Conservation (phyloP, 2,329 filamentous ascomycete genomes). For the Fusarium nygamai region DNA sequence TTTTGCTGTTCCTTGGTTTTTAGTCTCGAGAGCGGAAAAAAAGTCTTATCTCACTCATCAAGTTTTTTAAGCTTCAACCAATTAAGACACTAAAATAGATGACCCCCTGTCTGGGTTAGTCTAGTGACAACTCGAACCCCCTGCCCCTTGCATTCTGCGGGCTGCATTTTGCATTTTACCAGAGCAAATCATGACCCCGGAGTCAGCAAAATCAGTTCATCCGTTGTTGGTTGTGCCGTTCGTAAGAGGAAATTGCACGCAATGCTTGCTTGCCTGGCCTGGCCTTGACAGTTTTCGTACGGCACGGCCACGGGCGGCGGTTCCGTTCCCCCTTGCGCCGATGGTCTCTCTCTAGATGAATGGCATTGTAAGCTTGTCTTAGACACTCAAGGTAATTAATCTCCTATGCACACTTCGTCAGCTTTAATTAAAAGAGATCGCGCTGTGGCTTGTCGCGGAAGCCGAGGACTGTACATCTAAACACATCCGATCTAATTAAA, state of each 20-base stretch:
- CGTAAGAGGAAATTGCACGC: slow-evolving; percentile 3
- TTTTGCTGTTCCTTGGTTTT: slow-evolving; percentile 5
- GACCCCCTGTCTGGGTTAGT: neutral
- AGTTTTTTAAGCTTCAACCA: slow-evolving; percentile 16
- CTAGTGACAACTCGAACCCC: neutral
- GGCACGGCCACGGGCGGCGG: neutral
- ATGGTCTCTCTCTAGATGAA: slow-evolving; percentile 2
- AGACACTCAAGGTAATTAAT: slow-evolving; percentile 3
- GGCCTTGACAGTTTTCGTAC: neutral
- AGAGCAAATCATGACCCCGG: neutral
- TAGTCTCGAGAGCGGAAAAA: neutral
- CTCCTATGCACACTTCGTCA: neutral
- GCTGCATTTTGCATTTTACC: neutral
- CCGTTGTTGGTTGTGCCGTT: neutral
- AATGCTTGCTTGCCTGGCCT: neutral
- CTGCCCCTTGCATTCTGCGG: neutral
- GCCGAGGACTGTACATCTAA: neutral
- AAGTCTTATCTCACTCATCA: neutral
- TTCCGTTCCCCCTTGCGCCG: slow-evolving; percentile 3
- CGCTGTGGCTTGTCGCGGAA: slow-evolving; percentile 7
- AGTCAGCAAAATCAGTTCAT: slow-evolving; percentile 17
- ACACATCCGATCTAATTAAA: neutral
- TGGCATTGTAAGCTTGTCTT: slow-evolving; percentile 9
- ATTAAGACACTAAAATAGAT: neutral
- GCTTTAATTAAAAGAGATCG: neutral